phyloP scores from a whole-genome alignment of 805 yeast genomes.

The Myxozyma nipponensis region DNA sequence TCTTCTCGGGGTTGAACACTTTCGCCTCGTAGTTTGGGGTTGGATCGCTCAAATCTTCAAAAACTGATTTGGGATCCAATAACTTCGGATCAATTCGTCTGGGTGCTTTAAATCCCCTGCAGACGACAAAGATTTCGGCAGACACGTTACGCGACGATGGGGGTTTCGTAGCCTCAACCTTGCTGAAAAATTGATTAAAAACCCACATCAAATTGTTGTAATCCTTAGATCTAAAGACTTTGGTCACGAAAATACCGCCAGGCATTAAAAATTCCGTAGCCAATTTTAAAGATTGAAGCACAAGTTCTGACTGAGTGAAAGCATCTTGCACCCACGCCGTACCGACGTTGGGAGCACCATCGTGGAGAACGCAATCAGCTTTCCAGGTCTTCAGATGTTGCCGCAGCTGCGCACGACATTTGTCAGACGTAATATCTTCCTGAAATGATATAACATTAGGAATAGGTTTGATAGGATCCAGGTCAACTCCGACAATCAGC shows the following conservation, averaged over 20 bases:
- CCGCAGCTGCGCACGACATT: conserved; percentile 88
- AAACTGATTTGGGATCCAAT: conserved; percentile 87
- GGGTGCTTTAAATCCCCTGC: conserved; percentile 95
- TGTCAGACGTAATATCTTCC: conserved; percentile 96
- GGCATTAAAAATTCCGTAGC: conserved; percentile 89
- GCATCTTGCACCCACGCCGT: conserved; percentile 99
- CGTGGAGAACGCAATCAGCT: conserved; percentile 89
- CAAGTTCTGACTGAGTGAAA: conserved; percentile 93
- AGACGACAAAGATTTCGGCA: conserved; percentile 97
- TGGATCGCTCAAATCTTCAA: conserved; percentile 74
- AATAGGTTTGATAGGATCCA: conserved; percentile 94
- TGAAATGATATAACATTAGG: conserved; percentile 94
- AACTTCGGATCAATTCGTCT: conserved; percentile 89
- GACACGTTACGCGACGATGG: conserved; percentile 99
- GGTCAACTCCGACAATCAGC: conserved; percentile 95
- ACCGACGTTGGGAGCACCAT: conserved; percentile 99
- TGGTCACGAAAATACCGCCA: conserved; percentile 95
- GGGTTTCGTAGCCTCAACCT: conserved; percentile 98
- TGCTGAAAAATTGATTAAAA: conserved; percentile 90
- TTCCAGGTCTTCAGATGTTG: conserved; percentile 99
- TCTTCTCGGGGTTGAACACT: conserved; percentile 90
- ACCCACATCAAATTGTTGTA: conserved; percentile 97
- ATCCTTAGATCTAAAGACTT: conserved; percentile 97
- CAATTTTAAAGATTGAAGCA: conserved; percentile 84
- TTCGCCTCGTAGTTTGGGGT: conserved; percentile 74